phyloP scores from a whole-genome alignment of 225 moss, liverwort and hornwort genomes.

The Straminergon stramineum region DNA sequence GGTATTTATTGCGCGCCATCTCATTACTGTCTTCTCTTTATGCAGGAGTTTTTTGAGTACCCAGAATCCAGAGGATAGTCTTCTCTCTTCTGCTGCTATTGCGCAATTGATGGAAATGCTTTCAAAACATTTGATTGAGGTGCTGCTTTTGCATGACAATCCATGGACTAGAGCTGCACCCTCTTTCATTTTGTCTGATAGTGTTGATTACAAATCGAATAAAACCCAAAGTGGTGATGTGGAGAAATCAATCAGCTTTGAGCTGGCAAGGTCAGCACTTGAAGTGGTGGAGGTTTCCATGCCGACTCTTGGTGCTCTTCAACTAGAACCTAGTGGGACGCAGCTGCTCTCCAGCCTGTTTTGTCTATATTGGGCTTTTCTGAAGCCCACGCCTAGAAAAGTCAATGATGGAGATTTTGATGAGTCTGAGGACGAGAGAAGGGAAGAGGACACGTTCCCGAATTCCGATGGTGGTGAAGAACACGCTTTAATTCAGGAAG shows the following conservation, averaged over 20 bases:
- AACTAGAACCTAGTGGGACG: conserved; percentile 35
- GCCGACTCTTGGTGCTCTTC: conserved; percentile 29
- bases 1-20: neutral
- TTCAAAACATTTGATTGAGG: conserved; percentile 30
- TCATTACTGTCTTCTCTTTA: neutral
- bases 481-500: conserved; percentile 3
- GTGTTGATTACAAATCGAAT: neutral
- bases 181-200: conserved; percentile 20
- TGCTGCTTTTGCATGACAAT: conserved; percentile 30
- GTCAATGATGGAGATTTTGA: conserved; percentile 16
- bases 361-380: conserved; percentile 74
- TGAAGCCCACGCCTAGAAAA: conserved; percentile 6
- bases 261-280: conserved; percentile 50
- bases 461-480: neutral
- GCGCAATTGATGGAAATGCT: conserved; percentile 42
- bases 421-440: conserved; percentile 39
- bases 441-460: conserved; percentile 9
- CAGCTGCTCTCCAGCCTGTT: conserved; percentile 70
- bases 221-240: neutral
- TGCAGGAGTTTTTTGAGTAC: conserved; percentile 67
- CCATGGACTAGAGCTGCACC: conserved; percentile 52
- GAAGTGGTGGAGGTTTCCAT: conserved; percentile 45
- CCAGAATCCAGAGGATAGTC: conserved; percentile 18
- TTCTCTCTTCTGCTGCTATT: conserved; percentile 53
- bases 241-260: conserved; percentile 20